Evolutionary conservation across 345 rosid genomes (phyloP).

Genomic region (Eucalyptus regnans): DNA sequence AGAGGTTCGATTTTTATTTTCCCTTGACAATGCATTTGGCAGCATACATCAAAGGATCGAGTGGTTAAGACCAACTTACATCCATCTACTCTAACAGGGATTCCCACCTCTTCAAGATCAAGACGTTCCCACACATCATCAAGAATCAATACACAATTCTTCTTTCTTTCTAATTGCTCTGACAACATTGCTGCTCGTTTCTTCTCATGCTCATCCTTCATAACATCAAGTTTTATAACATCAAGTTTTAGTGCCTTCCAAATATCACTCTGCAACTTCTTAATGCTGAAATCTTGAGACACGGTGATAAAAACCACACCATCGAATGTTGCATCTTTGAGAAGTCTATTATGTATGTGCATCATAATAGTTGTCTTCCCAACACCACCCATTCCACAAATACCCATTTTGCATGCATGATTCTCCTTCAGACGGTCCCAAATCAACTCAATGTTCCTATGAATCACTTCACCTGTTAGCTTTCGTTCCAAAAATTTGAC

Average conservation of each 20-base stretch:
- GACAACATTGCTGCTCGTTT: neutral
- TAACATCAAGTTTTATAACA: neutral
- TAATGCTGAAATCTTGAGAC: neutral
- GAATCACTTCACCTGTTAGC: too few species aligned
- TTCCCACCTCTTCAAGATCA: neutral
- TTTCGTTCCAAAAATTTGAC: too few species aligned
- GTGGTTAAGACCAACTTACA: neutral
- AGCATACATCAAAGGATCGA: neutral
- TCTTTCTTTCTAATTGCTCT: neutral
- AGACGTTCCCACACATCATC: neutral
- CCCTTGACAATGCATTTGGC: neutral
- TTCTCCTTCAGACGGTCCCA: neutral
- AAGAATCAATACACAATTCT: neutral
- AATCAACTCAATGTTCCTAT: neutral
- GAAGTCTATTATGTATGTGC: neutral
- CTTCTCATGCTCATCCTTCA: neutral
- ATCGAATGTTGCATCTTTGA: neutral
- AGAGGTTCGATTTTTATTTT: neutral
- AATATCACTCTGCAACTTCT: neutral
- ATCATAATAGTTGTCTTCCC: neutral
- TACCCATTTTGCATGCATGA: neutral
- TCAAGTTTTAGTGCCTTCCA: neutral
- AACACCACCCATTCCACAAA: neutral
- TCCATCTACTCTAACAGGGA: neutral
- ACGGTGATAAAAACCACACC: neutral